These are phyloP conservation scores for Sophora flavescens DNA, from an alignment of 306 rosid species.

Conservation along the genomic window DNA sequence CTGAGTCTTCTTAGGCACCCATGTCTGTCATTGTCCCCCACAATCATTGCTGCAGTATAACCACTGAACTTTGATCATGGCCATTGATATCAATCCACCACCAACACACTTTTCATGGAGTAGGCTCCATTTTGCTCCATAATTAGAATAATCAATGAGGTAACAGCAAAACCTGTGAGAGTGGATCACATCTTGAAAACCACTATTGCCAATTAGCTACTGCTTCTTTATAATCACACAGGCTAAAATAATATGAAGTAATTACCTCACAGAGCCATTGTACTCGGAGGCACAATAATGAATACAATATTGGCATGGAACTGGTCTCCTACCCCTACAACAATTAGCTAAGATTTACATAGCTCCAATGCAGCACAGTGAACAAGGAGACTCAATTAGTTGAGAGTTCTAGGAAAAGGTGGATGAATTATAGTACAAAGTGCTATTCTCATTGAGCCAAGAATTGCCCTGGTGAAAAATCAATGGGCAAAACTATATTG, in stretches of 20 bases:
- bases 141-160: not conserved
- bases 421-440: constrained; percentile 56
- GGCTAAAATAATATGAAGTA: constrained; percentile 51
- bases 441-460: constrained; percentile 50
- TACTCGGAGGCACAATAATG: constrained; percentile 74
- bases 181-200: constrained; percentile 36
- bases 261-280: constrained; percentile 69
- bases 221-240: constrained; percentile 51
- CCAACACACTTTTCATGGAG: not conserved
- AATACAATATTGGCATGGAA: constrained; percentile 58
- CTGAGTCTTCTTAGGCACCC: constrained; percentile 26
- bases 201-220: constrained; percentile 47
- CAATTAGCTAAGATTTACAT: constrained; percentile 67
- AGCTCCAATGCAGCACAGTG: constrained; percentile 51
- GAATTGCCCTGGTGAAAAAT: constrained; percentile 67
- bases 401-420: constrained; percentile 50
- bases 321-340: constrained; percentile 49
- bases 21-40: constrained; percentile 34
- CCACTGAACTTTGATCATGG: constrained; percentile 22
- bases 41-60: constrained; percentile 38
- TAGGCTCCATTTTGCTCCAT: not conserved
- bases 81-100: not conserved
- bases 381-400: constrained; percentile 51
- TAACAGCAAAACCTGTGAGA: not conserved
- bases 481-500: constrained; percentile 54